phyloP scores from a whole-genome alignment of 345 rosid species.

The Eucalyptus marginata region DNA sequence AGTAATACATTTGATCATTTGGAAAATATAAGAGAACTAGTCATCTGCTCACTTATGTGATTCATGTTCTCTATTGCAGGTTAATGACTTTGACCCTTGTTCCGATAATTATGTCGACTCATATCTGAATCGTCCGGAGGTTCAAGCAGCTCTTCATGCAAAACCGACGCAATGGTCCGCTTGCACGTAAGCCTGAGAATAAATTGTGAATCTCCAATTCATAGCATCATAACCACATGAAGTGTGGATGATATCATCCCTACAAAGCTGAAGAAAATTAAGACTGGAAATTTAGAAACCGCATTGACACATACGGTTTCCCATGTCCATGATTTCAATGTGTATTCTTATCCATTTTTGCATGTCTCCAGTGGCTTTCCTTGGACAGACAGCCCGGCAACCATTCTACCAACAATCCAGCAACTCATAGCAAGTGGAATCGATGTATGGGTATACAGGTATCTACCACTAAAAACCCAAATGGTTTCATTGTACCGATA shows the following conservation, averaged over 20 bases:
- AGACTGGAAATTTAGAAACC: neutral
- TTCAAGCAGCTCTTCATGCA: slow-evolving; percentile 33
- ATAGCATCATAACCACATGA: neutral
- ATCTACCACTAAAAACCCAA: neutral
- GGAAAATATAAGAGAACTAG: neutral
- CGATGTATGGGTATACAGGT: slow-evolving; percentile 40
- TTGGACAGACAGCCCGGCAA: slow-evolving; percentile 15
- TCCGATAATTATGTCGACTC: slow-evolving; percentile 4
- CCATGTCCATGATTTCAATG: neutral
- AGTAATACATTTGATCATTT: neutral
- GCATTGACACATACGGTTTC: neutral
- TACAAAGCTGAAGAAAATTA: neutral
- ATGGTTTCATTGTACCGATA: neutral
- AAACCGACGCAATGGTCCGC: slow-evolving; percentile 15
- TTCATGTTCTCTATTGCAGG: neutral
- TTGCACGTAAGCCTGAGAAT: slow-evolving; percentile 16
- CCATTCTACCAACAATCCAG: slow-evolving; percentile 23
- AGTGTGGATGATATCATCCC: neutral
- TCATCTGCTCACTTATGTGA: neutral
- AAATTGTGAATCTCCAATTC: neutral
- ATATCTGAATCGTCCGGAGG: slow-evolving; percentile 28
- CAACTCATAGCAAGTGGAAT: slow-evolving; percentile 16
- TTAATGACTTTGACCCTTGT: slow-evolving; percentile 28
- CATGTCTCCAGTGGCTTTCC: neutral
- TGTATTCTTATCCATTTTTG: neutral